These are phyloP conservation scores for Rhynchosporium agropyri DNA, from an alignment of 2,329 filamentous ascomycete genomes.

Conservation along the genomic window DNA sequence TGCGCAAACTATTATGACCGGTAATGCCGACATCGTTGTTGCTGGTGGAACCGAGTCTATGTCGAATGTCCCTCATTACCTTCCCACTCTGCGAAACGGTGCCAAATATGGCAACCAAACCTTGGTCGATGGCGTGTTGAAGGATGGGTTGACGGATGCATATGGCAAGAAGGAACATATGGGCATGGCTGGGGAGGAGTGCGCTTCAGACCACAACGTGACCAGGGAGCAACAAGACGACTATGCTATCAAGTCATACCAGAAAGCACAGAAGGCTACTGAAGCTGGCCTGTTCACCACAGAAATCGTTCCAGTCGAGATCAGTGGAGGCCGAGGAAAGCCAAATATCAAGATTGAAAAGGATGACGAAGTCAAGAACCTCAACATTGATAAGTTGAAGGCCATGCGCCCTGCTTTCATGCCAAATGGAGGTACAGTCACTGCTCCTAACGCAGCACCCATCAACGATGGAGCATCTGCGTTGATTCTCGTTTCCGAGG, in stretches of 20 bases:
- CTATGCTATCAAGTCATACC: constrained; percentile 93
- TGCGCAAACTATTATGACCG: constrained; percentile 96
- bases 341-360: constrained; percentile 76
- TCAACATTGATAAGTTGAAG: constrained; percentile 81
- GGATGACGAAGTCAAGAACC: constrained; percentile 96
- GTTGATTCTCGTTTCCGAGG: constrained; percentile 90
- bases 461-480: constrained; percentile 94
- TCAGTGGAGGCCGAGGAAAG: constrained; percentile 88
- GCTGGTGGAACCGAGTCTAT: constrained; percentile 97
- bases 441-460: constrained; percentile 93
- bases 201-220: constrained; percentile 80
- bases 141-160: constrained; percentile 92
- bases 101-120: constrained; percentile 92
- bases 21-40: constrained; percentile 89
- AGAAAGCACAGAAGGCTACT: constrained; percentile 86
- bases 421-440: constrained; percentile 82
- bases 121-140: constrained; percentile 87
- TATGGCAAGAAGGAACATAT: constrained; percentile 94
- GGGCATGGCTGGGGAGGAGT: constrained; percentile 91
- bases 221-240: constrained; percentile 86
- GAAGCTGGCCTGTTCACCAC: constrained; percentile 77
- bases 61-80: constrained; percentile 97
- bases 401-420: constrained; percentile 83
- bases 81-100: constrained; percentile 81
- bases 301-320: constrained; percentile 89